Evolutionary conservation across 1,284 basidiomycete genomes (phyloP), one percentile per base, ranked within the genome.

Genomic region (Apiotrichum laibachii): DNA sequence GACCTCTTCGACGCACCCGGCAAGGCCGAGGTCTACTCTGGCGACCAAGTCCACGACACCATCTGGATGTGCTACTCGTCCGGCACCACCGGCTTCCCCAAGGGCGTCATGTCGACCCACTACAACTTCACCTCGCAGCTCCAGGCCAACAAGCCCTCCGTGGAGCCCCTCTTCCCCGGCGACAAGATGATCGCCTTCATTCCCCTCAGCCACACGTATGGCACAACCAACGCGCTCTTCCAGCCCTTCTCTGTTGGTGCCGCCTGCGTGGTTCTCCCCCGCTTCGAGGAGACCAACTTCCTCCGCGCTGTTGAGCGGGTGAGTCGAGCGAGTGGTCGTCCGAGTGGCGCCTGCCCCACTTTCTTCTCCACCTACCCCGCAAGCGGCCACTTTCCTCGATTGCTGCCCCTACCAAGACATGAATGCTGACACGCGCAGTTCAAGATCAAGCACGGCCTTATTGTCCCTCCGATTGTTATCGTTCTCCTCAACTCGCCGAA

Each of bases 381-480:
- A 31, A 31, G 26, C n/a, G n/a, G n/a, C 26, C 26, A 31, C 26
- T 31, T 31, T 31, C 26, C 26, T 4, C 4, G 26, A 31, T 31
- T 31, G 3, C 26, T 31, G 26, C 26, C 26, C 26, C 7, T 31
- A 31, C 26, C 26, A 7, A 31, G 26, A 12, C 15, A 5, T 4
- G 8, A 16, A 3, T 19, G n/a, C 42, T 37, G 35, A 56, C 40
- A 6, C 33, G 19, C 11, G 64, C 81, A 82, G 62, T 89, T 88
- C 79, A 83, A 81, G 56, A 82, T 86, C 53, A 87, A 87, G 0
- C 76, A 79, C 43, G 70, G 82, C 1, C 78, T 91, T 7, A 82
- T 94, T 46, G 92, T 94, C 0, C 92, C 93, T 0, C 92, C 92
- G 0, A 86, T 96, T 47, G 79, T 92, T 3, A 85, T 95, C 47